Conservation (phyloP, 2,329 filamentous ascomycete species). For the Beauveria pseudobassiana region DNA sequence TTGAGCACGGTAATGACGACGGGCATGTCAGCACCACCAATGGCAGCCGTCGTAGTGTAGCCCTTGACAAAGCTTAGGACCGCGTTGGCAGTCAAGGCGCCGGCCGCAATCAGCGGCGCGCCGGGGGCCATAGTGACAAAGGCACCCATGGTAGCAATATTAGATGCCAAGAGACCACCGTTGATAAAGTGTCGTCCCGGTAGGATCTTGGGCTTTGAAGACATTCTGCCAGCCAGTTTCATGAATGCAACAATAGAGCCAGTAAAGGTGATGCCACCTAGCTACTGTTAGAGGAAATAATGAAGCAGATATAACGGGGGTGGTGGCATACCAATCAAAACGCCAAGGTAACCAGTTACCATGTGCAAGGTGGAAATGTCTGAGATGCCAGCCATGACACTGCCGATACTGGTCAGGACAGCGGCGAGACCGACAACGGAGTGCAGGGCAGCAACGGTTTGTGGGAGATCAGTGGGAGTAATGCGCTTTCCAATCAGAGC, state of each 20-base stretch:
- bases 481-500: constrained; percentile 78
- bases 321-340: constrained; percentile 57
- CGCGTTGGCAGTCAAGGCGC: constrained; percentile 69
- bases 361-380: constrained; percentile 72
- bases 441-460: constrained; percentile 83
- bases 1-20: constrained; percentile 88
- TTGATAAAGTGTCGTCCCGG: constrained; percentile 73
- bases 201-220: constrained; percentile 64
- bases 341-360: constrained; percentile 78
- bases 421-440: constrained; percentile 86
- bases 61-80: constrained; percentile 77
- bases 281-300: background rate
- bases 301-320: background rate
- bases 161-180: constrained; percentile 63
- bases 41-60: constrained; percentile 79
- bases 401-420: constrained; percentile 81
- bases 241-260: constrained; percentile 85
- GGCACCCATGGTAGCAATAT: constrained; percentile 74
- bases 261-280: constrained; percentile 77
- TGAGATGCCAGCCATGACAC: constrained; percentile 66
- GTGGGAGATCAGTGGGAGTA: constrained; percentile 78
- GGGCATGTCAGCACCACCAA: constrained; percentile 91
- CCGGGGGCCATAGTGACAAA: constrained; percentile 78
- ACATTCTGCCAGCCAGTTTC: constrained; percentile 78
- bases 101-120: constrained; percentile 69